Evolutionary conservation across 108 stramenopile genomes (phyloP).

Genomic region (Thalassiosira profunda): DNA sequence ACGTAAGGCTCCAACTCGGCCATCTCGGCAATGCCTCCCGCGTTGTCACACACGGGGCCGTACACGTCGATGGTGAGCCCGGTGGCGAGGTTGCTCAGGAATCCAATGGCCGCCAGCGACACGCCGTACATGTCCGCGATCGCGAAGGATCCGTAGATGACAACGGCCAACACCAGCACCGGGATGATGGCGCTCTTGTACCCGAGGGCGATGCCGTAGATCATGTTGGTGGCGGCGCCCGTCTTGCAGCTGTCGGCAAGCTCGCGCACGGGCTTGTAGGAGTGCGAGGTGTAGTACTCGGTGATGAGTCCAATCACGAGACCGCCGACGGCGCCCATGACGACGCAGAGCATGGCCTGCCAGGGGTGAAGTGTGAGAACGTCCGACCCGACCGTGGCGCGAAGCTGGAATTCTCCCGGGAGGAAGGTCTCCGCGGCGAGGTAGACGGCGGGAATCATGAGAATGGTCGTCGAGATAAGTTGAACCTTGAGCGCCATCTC

Average conservation of each 20-base stretch:
- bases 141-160: slow-evolving; percentile 93
- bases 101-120: slow-evolving; percentile 97
- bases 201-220: slow-evolving; percentile 98
- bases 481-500: slow-evolving; percentile 95
- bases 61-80: slow-evolving; percentile 99
- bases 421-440: slow-evolving; percentile 82
- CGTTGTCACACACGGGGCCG: slow-evolving; percentile 99
- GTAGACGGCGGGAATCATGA: slow-evolving; percentile 95
- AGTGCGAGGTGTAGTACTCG: slow-evolving; percentile 99
- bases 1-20: slow-evolving; percentile 94
- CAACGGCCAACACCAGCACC: slow-evolving; percentile 93
- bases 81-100: slow-evolving; percentile 98
- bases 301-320: slow-evolving; percentile 97
- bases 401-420: slow-evolving; percentile 74
- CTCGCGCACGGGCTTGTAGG: slow-evolving; percentile 94
- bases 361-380: slow-evolving; percentile 63
- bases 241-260: slow-evolving; percentile 96
- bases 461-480: slow-evolving; percentile 95
- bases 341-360: slow-evolving; percentile 77
- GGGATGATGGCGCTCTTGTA: slow-evolving; percentile 99
- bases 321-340: slow-evolving; percentile 95
- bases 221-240: slow-evolving; percentile 99
- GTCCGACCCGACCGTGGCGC: slow-evolving; percentile 66
- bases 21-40: slow-evolving; percentile 99
- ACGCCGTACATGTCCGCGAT: slow-evolving; percentile 97